Evolutionary conservation across 2,329 filamentous ascomycete genomes (phyloP).

Genomic region (Talaromyces pinophilus): DNA sequence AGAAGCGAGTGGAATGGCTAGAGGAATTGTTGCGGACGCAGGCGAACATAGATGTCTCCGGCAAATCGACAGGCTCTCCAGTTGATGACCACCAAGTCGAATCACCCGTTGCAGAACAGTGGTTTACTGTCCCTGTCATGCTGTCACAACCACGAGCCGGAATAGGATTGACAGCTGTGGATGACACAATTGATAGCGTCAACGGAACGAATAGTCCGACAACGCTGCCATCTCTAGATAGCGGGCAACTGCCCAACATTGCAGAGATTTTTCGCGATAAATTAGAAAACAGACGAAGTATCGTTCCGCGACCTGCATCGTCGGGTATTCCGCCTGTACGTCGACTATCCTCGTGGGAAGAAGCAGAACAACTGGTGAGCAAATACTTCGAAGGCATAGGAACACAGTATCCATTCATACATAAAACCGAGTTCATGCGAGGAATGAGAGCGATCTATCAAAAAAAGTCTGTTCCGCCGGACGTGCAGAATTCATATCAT

Average conservation of each 20-base stretch:
- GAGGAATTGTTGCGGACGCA: conserved; percentile 41
- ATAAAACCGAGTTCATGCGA: conserved; percentile 37
- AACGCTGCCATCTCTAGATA: conserved; percentile 27
- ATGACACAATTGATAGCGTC: conserved; percentile 18
- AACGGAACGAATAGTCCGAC: conserved; percentile 19
- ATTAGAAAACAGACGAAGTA: conserved; percentile 40
- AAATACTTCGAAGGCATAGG: conserved; percentile 44
- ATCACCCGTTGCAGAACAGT: conserved; percentile 35
- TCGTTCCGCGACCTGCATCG: conserved; percentile 35
- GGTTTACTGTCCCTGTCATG: conserved; percentile 43
- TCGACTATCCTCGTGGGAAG: conserved; percentile 38
- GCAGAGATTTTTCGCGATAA: conserved; percentile 45
- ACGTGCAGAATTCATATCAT: conserved; percentile 40
- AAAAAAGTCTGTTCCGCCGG: conserved; percentile 36
- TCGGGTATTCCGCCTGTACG: conserved; percentile 35
- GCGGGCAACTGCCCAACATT: conserved; percentile 40
- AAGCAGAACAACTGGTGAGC: conserved; percentile 36
- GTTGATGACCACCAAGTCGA: conserved; percentile 28
- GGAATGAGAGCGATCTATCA: conserved; percentile 39
- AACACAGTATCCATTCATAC: conserved; percentile 43
- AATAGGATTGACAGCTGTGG: conserved; percentile 27
- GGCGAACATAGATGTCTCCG: conserved; percentile 37
- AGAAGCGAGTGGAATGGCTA: conserved; percentile 44
- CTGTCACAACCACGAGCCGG: conserved; percentile 34
- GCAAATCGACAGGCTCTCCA: conserved; percentile 36